Conservation (phyloP, 768 basidiomycete genomes). For the Boletus patriciae region DNA sequence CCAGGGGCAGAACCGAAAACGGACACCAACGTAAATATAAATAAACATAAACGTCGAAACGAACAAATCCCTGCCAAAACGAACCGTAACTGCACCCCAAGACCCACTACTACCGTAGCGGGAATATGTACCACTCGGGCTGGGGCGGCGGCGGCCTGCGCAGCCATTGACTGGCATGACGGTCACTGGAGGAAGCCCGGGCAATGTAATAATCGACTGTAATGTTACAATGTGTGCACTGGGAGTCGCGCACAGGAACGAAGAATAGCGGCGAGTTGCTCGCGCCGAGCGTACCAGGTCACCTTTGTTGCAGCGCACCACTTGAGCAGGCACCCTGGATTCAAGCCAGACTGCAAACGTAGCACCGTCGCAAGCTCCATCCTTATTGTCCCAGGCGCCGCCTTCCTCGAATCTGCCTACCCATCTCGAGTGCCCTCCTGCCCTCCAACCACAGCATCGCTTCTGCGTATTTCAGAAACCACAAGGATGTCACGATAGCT, state of each 20-base stretch:
- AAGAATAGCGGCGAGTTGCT: background rate
- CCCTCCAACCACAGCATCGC: conserved; percentile 87
- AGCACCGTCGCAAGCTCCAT: background rate
- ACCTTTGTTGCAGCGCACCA: background rate
- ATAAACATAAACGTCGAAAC: too few relatives aligned
- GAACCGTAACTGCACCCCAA: too few relatives aligned
- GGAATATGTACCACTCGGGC: too few relatives aligned
- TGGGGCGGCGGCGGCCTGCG: too few relatives aligned
- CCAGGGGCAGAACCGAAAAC: too few relatives aligned
- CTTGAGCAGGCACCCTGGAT: background rate
- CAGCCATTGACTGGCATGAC: too few relatives aligned
- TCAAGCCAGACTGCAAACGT: background rate
- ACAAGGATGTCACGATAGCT: conserved; percentile 9
- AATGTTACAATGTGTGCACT: too few relatives aligned
- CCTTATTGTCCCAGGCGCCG: conserved; percentile 16
- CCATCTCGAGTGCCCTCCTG: conserved; percentile 66
- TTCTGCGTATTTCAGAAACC: conserved; percentile 43
- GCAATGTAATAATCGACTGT: too few relatives aligned
- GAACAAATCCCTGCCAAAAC: too few relatives aligned
- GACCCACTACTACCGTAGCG: too few relatives aligned
- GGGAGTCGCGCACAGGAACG: background rate
- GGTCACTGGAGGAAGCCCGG: too few relatives aligned
- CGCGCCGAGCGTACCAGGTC: background rate
- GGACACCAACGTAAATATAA: too few relatives aligned
- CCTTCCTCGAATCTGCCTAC: conserved; percentile 57